phyloP scores from a whole-genome alignment of 768 basidiomycete genomes.

The Panellus pusillus region DNA sequence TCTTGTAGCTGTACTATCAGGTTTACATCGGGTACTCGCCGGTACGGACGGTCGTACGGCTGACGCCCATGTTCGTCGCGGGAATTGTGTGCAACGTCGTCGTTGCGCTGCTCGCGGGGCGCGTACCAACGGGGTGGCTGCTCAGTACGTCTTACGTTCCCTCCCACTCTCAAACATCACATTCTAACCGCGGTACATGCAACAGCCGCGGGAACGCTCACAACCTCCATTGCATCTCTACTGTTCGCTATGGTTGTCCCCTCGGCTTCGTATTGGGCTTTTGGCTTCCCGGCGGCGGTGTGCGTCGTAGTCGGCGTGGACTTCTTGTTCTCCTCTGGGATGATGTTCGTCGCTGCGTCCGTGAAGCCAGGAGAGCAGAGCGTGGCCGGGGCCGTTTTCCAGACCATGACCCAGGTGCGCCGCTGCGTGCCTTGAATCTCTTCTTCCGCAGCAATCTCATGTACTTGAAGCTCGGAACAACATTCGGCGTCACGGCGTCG shows the following conservation, averaged over 20 bases:
- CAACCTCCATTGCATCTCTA: slow-evolving; percentile 48
- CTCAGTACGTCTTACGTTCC: slow-evolving; percentile 37
- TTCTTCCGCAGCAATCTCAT: background rate
- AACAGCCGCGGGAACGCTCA: slow-evolving; percentile 38
- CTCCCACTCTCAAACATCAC: background rate
- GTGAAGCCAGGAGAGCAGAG: slow-evolving; percentile 56
- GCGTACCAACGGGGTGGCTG: slow-evolving; percentile 44
- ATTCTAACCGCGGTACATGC: background rate
- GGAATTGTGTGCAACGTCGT: slow-evolving; percentile 53
- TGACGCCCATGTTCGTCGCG: slow-evolving; percentile 56
- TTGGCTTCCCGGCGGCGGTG: slow-evolving; percentile 57
- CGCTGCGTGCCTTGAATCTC: background rate
- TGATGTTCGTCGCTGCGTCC: slow-evolving; percentile 55
- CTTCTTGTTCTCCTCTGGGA: slow-evolving; percentile 59
- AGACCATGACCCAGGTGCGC: slow-evolving; percentile 55
- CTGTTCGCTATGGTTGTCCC: slow-evolving; percentile 57
- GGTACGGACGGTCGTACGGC: slow-evolving; percentile 51
- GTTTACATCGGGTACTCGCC: slow-evolving; percentile 47
- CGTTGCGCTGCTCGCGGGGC: slow-evolving; percentile 48
- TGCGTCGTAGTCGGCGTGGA: slow-evolving; percentile 59
- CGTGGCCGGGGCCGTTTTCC: slow-evolving; percentile 59
- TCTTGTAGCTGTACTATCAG: slow-evolving; percentile 59
- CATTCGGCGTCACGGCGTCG: slow-evolving; percentile 56
- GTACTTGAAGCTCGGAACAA: slow-evolving; percentile 46
- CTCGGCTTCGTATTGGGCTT: slow-evolving; percentile 54